A percentile compares a stretch with the other conserved stretches of the same genome.
phyloP scores from a whole-genome alignment of 2,329 filamentous ascomycete species.

The Paecilomyces sp. region DNA sequence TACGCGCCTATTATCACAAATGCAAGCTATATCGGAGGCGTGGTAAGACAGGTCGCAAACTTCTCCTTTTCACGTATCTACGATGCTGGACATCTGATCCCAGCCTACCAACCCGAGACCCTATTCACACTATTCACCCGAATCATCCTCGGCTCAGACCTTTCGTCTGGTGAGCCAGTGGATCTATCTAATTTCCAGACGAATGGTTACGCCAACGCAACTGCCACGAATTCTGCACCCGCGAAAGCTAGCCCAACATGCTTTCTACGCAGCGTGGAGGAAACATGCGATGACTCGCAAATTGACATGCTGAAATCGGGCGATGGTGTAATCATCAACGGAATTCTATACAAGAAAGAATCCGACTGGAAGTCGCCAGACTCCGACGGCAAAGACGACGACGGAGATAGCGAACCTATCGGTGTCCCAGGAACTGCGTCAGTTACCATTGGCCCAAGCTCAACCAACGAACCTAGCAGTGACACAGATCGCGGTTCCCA shows the following conservation, averaged over 20 bases:
- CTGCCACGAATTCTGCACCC: constrained; percentile 48
- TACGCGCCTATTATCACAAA: constrained; percentile 45
- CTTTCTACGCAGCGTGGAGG: constrained; percentile 48
- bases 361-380: constrained; percentile 29
- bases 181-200: constrained; percentile 50
- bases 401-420: constrained; percentile 10
- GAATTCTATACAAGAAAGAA: constrained; percentile 44
- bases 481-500: not conserved
- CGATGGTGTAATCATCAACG: constrained; percentile 54
- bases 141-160: constrained; percentile 43
- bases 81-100: constrained; percentile 47
- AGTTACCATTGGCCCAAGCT: constrained; percentile 9
- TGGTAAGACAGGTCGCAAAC: constrained; percentile 27
- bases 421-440: constrained; percentile 20
- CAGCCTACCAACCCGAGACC: constrained; percentile 47
- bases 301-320: constrained; percentile 41
- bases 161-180: constrained; percentile 44
- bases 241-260: constrained; percentile 48
- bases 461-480: constrained; percentile 1
- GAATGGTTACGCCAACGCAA: constrained; percentile 51
- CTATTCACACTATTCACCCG: constrained; percentile 47
- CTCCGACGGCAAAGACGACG: constrained; percentile 2
- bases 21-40: constrained; percentile 41
- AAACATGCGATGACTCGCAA: constrained; percentile 49
- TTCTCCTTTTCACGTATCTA: constrained; percentile 46